A percentile compares a stretch with the other conserved stretches of the same genome.
phyloP scores from a whole-genome alignment of 768 basidiomycete species.

The Boletus tomentosulus region DNA sequence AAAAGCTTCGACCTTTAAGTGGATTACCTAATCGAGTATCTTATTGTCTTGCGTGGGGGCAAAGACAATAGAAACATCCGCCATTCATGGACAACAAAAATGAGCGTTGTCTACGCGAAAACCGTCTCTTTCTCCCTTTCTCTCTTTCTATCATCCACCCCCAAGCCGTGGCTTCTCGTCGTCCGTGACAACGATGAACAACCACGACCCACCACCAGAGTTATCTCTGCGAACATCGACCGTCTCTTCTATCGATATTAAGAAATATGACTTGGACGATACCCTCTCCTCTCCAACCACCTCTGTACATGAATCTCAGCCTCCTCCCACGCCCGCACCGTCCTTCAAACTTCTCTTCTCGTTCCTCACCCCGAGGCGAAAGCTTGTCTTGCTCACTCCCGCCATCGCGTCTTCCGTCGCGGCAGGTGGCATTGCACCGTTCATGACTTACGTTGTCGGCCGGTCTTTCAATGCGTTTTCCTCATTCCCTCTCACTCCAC shows the following conservation, averaged over 20 bases:
- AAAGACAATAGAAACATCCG: constrained; percentile 18
- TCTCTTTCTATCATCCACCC: constrained; percentile 4
- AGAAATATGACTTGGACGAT: constrained; percentile 8
- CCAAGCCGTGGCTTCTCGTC: constrained; percentile 21
- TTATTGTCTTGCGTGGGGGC: constrained; percentile 24
- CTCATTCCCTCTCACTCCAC: constrained; percentile 42
- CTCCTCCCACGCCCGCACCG: constrained; percentile 37
- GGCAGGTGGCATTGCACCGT: constrained; percentile 72
- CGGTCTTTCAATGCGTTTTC: constrained; percentile 73
- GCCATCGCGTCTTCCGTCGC: constrained; percentile 57
- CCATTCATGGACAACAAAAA: constrained; percentile 23
- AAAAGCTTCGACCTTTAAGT: constrained; percentile 14
- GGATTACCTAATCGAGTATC: constrained; percentile 9
- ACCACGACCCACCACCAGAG: constrained; percentile 25
- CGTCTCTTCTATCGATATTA: constrained; percentile 18
- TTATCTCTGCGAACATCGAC: constrained; percentile 19
- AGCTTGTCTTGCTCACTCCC: constrained; percentile 56
- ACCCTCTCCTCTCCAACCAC: constrained; percentile 8
- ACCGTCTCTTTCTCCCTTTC: constrained; percentile 9
- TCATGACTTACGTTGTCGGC: constrained; percentile 83
- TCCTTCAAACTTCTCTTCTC: constrained; percentile 65
- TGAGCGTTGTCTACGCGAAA: not conserved
- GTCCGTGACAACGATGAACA: constrained; percentile 30
- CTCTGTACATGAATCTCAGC: constrained; percentile 17
- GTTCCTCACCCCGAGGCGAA: constrained; percentile 53